Evolutionary conservation across 2,329 filamentous ascomycete genomes (phyloP), one percentile per base, ranked within the genome.

Genomic region (Exserohilum turcica): DNA sequence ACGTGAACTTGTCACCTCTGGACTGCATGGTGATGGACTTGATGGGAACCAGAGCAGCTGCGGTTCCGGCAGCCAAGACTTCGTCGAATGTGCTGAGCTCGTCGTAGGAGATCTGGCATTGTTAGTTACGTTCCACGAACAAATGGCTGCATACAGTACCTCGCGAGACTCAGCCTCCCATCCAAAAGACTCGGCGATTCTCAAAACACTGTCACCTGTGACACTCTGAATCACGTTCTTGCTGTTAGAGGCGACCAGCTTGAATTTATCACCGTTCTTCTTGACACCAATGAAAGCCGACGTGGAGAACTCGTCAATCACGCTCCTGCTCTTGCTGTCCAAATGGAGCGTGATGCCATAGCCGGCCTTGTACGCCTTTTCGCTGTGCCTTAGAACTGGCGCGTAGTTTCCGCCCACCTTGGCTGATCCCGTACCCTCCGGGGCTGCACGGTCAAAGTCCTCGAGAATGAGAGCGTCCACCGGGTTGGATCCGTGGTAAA

Each of bases 401-500:
- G 92, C 93, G 72, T 97, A 97, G 78, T 97, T 97, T 12, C 93
- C 94, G 21, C 94, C 93, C 3, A 97, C 84, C 78, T 97, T 97
- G n/a, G 91, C 93, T 57, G 86, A 87, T 0, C 93, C 93, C 0
- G 90, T 95, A 0, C 93, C 93, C 66, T 92, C 86, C 1, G 94
- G 93, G n/a, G 93, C 93, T 0, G 92, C 85, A 27, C 93, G 90
- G 75, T 97, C 93, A 72, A 97, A 97, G 27, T 94, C 88, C 68
- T 97, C 93, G 2, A 97, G 82, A 54, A 97, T 89, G 47, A 97
- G 78, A 1, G 89, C 91, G 68, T 89, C 87, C n/a, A 96, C 91
- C 0, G 93, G 91, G 64, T 92, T 86, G 0, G 88, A 85, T 32
- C 94, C 93, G 76, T 97, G 93, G 79, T 97, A 97, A 13, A 96